Conservation (phyloP, 805 yeast species). For the Kregervanrija pseudodelftensis region DNA sequence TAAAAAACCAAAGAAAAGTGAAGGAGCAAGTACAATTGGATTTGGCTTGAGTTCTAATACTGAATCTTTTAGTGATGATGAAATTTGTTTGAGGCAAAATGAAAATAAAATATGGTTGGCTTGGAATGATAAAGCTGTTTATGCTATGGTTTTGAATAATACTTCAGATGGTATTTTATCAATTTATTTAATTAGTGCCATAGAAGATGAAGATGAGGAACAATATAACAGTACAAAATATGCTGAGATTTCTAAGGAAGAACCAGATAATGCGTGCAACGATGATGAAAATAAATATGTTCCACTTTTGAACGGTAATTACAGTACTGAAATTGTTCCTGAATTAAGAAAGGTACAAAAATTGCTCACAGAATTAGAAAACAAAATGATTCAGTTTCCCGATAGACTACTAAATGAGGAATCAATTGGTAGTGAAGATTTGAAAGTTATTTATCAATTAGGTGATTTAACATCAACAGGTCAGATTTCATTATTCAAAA, state of each 20-base stretch:
- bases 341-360: conserved; percentile 6
- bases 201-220: conserved; percentile 1
- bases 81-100: conserved; percentile 7
- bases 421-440: conserved; percentile 8
- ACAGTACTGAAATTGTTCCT: conserved; percentile 2
- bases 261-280: neutral
- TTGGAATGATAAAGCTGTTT: conserved; percentile 19
- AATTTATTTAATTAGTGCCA: conserved; percentile 6
- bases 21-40: conserved; percentile 2
- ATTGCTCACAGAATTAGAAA: conserved; percentile 10
- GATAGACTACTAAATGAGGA: conserved; percentile 7
- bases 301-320: conserved; percentile 5
- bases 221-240: neutral
- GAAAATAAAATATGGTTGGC: conserved; percentile 18
- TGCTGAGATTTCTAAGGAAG: neutral
- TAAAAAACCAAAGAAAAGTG: neutral
- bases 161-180: conserved; percentile 6
- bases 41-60: neutral
- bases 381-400: conserved; percentile 2
- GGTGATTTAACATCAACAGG: conserved; percentile 14
- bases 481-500: conserved; percentile 14
- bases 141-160: conserved; percentile 10
- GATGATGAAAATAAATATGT: conserved; percentile 3
- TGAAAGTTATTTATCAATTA: conserved; percentile 10
- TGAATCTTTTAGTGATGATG: neutral